Evolutionary conservation across 345 rosid genomes (phyloP).

Genomic region (Pseudoturritis turrita): DNA sequence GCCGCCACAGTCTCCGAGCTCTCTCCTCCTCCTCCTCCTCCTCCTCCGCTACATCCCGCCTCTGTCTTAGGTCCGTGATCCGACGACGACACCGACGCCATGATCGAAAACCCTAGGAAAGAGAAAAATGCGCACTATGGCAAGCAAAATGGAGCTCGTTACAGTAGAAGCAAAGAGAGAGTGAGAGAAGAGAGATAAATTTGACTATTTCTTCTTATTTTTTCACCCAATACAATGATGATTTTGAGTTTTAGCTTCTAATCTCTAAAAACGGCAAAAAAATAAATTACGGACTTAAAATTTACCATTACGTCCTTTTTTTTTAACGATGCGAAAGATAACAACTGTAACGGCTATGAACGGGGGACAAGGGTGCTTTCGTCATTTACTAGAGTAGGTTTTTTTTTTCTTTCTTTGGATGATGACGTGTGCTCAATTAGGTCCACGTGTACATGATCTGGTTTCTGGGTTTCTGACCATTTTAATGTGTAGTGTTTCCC

Average conservation of each 20-base stretch:
- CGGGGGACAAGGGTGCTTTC: constrained; percentile 23
- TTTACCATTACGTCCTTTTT: constrained; percentile 30
- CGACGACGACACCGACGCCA: constrained; percentile 80
- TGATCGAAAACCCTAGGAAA: constrained; percentile 38
- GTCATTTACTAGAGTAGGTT: not conserved
- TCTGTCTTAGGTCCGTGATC: constrained; percentile 82
- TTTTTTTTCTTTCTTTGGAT: not conserved
- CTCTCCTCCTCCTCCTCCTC: constrained; percentile 42
- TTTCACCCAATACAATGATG: constrained; percentile 25
- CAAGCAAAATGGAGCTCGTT: constrained; percentile 7
- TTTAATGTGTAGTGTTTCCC: constrained; percentile 27
- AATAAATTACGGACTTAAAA: constrained; percentile 9
- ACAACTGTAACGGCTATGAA: constrained; percentile 33
- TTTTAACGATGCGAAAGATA: not conserved
- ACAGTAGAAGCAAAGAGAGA: constrained; percentile 18
- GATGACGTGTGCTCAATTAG: constrained; percentile 10
- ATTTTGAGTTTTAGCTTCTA: not conserved
- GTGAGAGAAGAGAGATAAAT: constrained; percentile 6
- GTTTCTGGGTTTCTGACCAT: constrained; percentile 20
- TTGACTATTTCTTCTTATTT: constrained; percentile 1
- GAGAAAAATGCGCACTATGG: constrained; percentile 24
- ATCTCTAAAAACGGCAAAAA: not conserved
- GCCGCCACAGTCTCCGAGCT: constrained; percentile 66
- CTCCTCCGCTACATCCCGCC: constrained; percentile 29
- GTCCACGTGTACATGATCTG: constrained; percentile 29